phyloP scores from a whole-genome alignment of 2,329 filamentous ascomycete genomes.

The Emericellopsis cladophorae region DNA sequence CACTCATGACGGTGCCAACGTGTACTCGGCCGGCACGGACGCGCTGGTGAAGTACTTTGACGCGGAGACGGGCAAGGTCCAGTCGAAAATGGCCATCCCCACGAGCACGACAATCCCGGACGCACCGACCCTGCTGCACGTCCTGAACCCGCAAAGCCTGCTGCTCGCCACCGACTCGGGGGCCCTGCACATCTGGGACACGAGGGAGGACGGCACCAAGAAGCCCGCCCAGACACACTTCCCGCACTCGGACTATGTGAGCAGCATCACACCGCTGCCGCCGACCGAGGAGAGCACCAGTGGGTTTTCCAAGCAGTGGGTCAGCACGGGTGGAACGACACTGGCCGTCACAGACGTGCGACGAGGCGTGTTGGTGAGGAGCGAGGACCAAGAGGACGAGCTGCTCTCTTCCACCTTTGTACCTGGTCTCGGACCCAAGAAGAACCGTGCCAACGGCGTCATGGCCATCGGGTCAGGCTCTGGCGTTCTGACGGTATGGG shows the following conservation, averaged over 20 bases:
- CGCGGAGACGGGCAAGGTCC: conserved; percentile 51
- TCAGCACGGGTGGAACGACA: conserved; percentile 85
- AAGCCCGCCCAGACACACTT: conserved; percentile 69
- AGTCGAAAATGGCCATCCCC: conserved; percentile 73
- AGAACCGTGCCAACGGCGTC: conserved; percentile 55
- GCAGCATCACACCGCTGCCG: conserved; percentile 73
- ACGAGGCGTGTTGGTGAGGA: conserved; percentile 73
- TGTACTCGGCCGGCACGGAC: conserved; percentile 53
- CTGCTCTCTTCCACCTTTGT: conserved; percentile 73
- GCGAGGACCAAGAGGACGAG: conserved; percentile 92
- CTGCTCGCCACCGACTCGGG: conserved; percentile 86
- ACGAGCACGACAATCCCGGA: conserved; percentile 42
- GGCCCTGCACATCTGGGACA: conserved; percentile 76
- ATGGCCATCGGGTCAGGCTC: conserved; percentile 63
- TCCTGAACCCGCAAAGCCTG: conserved; percentile 75
- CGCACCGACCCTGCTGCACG: conserved; percentile 68
- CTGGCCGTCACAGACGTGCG: conserved; percentile 82
- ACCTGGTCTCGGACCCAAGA: conserved; percentile 58
- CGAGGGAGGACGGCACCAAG: conserved; percentile 47
- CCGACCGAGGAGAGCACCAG: conserved; percentile 70
- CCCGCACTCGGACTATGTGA: conserved; percentile 88
- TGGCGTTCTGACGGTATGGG: conserved; percentile 85
- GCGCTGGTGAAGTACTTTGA: conserved; percentile 45
- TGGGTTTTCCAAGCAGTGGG: conserved; percentile 87
- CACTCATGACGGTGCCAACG: conserved; percentile 61